Evolutionary conservation across 2,329 filamentous ascomycete genomes (phyloP).

Genomic region (Penicillium sp.): DNA sequence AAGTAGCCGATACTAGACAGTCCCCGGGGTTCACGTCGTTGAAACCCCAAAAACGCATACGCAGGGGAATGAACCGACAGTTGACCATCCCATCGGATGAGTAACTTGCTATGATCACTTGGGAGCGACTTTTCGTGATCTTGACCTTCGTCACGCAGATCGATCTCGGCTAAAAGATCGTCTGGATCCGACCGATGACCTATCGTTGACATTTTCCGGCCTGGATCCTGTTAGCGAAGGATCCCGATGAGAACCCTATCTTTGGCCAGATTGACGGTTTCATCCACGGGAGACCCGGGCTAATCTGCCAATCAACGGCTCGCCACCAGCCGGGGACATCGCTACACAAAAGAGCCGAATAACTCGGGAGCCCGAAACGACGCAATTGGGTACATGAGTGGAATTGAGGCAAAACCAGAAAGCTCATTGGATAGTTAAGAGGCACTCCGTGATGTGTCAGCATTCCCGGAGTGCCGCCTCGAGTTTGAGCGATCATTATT

Average conservation of each 20-base stretch:
- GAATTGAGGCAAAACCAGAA: background rate
- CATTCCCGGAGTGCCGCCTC: background rate
- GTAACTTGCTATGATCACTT: background rate
- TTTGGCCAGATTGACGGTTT: background rate
- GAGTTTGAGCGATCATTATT: background rate
- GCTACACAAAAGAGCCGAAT: background rate
- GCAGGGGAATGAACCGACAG: constrained; percentile 38
- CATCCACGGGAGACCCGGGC: background rate
- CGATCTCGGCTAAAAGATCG: background rate
- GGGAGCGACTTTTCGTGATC: background rate
- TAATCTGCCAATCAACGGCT: background rate
- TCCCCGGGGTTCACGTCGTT: constrained; percentile 48
- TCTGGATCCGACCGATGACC: background rate
- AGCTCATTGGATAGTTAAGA: constrained; percentile 2
- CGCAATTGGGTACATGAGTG: background rate
- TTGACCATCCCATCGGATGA: background rate
- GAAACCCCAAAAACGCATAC: constrained; percentile 56
- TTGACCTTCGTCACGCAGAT: background rate
- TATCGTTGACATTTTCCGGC: background rate
- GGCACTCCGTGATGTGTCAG: constrained; percentile 12
- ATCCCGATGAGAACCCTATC: background rate
- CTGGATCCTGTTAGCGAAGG: background rate
- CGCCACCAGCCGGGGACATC: background rate
- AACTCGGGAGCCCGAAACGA: background rate
- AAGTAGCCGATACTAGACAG: constrained; percentile 47